Evolutionary conservation across 1,139 yeast genomes (phyloP).

Genomic region (Diutina catenulata): DNA sequence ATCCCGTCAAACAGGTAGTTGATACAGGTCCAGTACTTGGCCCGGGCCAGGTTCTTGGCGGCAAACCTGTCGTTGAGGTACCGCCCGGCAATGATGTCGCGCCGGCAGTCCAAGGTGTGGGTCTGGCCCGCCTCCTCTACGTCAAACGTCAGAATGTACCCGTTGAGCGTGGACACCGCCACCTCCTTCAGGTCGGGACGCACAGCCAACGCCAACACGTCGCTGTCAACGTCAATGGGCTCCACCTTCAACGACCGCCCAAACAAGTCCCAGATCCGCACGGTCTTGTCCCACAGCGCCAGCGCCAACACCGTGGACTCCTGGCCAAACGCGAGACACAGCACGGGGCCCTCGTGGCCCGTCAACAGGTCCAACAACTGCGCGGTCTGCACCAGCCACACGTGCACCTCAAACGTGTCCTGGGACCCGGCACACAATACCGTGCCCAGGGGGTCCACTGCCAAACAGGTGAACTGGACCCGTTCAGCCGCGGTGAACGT

Average conservation of each 20-base stretch:
- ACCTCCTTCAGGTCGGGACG: slow-evolving; percentile 89
- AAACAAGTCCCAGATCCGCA: slow-evolving; percentile 87
- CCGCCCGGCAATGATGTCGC: slow-evolving; percentile 84
- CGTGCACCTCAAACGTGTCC: slow-evolving; percentile 81
- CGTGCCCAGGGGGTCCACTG: slow-evolving; percentile 97
- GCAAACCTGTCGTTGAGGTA: slow-evolving; percentile 71
- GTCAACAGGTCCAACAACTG: slow-evolving; percentile 77
- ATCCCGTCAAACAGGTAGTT: slow-evolving; percentile 85
- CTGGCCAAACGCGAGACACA: slow-evolving; percentile 74
- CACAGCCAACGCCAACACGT: slow-evolving; percentile 74
- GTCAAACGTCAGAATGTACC: slow-evolving; percentile 77
- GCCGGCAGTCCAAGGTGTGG: slow-evolving; percentile 76
- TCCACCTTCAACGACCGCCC: slow-evolving; percentile 79
- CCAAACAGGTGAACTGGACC: slow-evolving; percentile 77
- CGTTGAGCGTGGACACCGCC: slow-evolving; percentile 83
- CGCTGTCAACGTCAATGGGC: slow-evolving; percentile 77
- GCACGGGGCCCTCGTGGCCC: slow-evolving; percentile 95
- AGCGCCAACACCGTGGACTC: slow-evolving; percentile 76
- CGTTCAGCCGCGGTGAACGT: slow-evolving; percentile 88
- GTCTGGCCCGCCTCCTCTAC: slow-evolving; percentile 71
- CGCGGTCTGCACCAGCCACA: slow-evolving; percentile 97
- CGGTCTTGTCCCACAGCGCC: slow-evolving; percentile 95
- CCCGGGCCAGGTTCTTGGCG: slow-evolving; percentile 69
- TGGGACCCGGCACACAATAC: slow-evolving; percentile 91
- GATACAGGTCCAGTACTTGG: slow-evolving; percentile 73